Evolutionary conservation across 208 protist genomes (phyloP).

Genomic region (Blechomonas ayalai): DNA sequence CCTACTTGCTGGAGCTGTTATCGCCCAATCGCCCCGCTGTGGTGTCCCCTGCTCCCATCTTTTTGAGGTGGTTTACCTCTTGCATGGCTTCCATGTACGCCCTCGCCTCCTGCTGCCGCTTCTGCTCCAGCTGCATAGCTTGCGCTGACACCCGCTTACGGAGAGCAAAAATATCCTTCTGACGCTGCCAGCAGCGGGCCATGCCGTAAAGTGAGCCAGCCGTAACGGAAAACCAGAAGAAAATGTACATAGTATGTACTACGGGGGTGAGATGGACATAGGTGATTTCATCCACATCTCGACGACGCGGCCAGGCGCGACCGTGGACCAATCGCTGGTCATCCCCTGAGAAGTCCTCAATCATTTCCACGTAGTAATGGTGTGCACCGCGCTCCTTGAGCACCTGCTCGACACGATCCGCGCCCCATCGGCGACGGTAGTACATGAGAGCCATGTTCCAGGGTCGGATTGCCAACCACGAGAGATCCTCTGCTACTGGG

Average conservation of each 20-base stretch:
- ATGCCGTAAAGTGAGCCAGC: constrained; percentile 73
- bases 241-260: constrained; percentile 83
- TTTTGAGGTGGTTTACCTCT: constrained; percentile 55
- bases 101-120: constrained; percentile 61
- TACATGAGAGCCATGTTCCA: constrained; percentile 69
- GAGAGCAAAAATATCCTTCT: constrained; percentile 62
- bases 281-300: constrained; percentile 67
- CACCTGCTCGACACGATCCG: constrained; percentile 11
- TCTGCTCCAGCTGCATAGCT: constrained; percentile 40
- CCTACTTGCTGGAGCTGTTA: constrained; percentile 1
- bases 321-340: constrained; percentile 81
- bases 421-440: constrained; percentile 64
- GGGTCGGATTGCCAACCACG: constrained; percentile 72
- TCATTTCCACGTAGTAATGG: constrained; percentile 83
- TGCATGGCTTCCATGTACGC: constrained; percentile 51
- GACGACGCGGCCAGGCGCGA: constrained; percentile 66
- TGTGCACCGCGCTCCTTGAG: constrained; percentile 48
- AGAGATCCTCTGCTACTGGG: constrained; percentile 61
- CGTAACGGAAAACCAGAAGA: constrained; percentile 81
- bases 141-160: constrained; percentile 38
- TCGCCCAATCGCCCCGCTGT: constrained; percentile 3
- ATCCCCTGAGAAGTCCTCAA: constrained; percentile 83
- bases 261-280: constrained; percentile 80
- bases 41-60: constrained; percentile 13
- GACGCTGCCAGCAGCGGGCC: constrained; percentile 60